phyloP scores from a whole-genome alignment of 225 moss, liverwort and hornwort species.

The Marchantia polymorpha region DNA sequence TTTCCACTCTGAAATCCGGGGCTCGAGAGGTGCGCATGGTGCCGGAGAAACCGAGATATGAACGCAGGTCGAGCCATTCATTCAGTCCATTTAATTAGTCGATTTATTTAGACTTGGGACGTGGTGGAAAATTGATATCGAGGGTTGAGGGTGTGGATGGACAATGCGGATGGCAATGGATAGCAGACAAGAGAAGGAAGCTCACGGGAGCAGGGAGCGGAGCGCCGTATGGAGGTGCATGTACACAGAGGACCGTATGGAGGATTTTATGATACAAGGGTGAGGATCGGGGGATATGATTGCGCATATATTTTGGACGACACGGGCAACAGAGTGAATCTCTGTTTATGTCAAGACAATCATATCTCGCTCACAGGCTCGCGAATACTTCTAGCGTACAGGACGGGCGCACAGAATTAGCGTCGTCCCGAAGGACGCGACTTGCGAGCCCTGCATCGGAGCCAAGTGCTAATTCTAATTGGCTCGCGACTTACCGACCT shows the following conservation, averaged over 20 bases:
- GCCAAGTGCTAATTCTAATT: neutral
- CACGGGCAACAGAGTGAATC: slow-evolving; percentile 12
- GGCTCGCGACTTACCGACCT: neutral
- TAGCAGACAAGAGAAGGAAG: no score
- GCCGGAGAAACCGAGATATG: no score
- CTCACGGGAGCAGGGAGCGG: no score
- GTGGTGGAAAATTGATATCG: no score
- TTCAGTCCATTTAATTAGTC: no score
- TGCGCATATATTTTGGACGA: neutral
- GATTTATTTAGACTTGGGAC: no score
- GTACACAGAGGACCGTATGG: neutral
- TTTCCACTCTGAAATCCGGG: no score
- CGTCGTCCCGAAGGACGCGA: neutral
- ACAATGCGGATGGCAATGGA: no score
- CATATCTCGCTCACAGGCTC: slow-evolving; percentile 1
- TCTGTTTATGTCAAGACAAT: neutral
- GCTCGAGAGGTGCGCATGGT: no score
- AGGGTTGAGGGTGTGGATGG: no score
- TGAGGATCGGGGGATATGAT: slow-evolving; percentile 5
- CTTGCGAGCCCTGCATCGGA: neutral
- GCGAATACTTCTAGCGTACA: neutral
- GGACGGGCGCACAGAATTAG: neutral
- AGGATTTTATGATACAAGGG: neutral
- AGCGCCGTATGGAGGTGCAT: neutral
- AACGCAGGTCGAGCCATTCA: no score